These are phyloP conservation scores for Dictyostelium capitatum DNA, from an alignment of 78 protist species.

Conservation along the genomic window DNA sequence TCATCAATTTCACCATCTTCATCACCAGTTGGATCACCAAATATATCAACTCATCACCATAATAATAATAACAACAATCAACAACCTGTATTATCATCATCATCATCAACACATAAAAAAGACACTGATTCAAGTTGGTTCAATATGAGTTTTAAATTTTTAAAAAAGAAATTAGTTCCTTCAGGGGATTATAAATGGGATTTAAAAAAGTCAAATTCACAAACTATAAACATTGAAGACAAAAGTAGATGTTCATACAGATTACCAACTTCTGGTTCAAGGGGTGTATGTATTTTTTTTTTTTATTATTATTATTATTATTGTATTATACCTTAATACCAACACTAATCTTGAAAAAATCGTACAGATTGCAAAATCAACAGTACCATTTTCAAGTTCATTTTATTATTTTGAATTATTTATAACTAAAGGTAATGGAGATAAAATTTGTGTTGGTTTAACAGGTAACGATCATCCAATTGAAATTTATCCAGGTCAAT, in stretches of 20 bases:
- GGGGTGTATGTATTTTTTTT: constrained; percentile 47
- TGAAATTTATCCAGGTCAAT: constrained; percentile 50
- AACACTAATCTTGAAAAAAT: background rate
- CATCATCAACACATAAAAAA: background rate
- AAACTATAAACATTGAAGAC: constrained; percentile 44
- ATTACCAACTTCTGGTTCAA: constrained; percentile 23
- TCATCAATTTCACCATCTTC: constrained; percentile 21
- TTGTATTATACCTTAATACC: background rate
- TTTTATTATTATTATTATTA: background rate
- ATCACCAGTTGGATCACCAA: constrained; percentile 27
- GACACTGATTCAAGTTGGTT: constrained; percentile 47
- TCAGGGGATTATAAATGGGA: constrained; percentile 38
- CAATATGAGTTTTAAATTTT: constrained; percentile 43
- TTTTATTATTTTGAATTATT: constrained; percentile 61
- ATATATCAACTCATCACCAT: background rate
- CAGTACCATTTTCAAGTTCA: constrained; percentile 56
- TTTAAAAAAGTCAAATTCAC: constrained; percentile 57
- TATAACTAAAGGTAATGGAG: constrained; percentile 47
- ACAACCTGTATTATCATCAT: constrained; percentile 16
- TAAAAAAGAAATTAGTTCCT: constrained; percentile 20
- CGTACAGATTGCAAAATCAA: constrained; percentile 54
- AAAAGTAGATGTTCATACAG: constrained; percentile 54
- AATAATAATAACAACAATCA: background rate
- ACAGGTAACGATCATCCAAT: constrained; percentile 48
- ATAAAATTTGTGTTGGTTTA: constrained; percentile 73